phyloP scores from a whole-genome alignment of 106 monocot genomes.

The Dioscorea dumetorum region DNA sequence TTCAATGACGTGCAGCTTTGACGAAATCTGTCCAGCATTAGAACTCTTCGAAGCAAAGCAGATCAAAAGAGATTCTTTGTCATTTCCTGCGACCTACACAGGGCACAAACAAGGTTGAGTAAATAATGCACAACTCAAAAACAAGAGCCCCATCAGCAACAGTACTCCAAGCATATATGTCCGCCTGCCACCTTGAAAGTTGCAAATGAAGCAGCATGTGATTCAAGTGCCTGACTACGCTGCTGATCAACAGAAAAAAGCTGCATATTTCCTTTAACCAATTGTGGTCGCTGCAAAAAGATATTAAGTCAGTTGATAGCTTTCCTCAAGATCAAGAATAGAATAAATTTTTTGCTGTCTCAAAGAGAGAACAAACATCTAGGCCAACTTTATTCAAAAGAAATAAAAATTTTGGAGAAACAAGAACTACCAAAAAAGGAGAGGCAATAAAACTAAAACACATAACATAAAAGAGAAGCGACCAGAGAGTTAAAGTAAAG shows the following conservation, averaged over 20 bases:
- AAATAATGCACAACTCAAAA: neutral
- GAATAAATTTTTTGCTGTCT: too few species aligned
- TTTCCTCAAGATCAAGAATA: too few species aligned
- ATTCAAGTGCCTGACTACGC: constrained; percentile 97
- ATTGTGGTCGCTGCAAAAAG: constrained; percentile 70
- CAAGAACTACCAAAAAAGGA: neutral
- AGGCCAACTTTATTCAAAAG: neutral
- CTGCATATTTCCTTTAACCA: constrained; percentile 98
- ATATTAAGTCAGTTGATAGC: neutral
- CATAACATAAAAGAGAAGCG: neutral
- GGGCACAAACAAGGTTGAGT: neutral
- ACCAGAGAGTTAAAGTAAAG: neutral
- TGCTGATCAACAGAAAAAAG: constrained; percentile 98
- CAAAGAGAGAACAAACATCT: neutral
- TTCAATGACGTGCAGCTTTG: constrained; percentile 96
- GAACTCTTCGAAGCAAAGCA: constrained; percentile 85
- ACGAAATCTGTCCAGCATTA: constrained; percentile 90
- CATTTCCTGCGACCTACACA: constrained; percentile 67
- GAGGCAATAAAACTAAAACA: neutral
- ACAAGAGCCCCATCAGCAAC: constrained; percentile 1
- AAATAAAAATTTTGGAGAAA: neutral
- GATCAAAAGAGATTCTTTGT: constrained; percentile 79
- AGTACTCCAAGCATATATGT: neutral
- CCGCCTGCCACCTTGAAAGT: constrained; percentile 51
- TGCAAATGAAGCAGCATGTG: constrained; percentile 96